A percentile compares a stretch with the other conserved stretches of the same genome.
Evolutionary conservation across 768 basidiomycete genomes (phyloP).

Genomic region (Leccinum disarticulatum): DNA sequence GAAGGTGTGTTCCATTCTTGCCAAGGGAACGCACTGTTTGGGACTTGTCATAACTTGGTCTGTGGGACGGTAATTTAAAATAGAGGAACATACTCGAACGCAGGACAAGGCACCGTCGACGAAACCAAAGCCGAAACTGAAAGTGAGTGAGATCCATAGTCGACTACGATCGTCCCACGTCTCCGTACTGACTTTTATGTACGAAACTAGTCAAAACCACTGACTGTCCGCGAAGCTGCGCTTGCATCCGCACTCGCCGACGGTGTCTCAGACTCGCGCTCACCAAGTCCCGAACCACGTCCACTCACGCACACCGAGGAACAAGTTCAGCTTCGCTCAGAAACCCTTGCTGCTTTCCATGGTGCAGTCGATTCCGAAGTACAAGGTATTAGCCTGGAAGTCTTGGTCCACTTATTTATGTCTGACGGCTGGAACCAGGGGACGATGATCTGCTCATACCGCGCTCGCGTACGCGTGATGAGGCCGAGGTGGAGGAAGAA

Average conservation of each 20-base stretch:
- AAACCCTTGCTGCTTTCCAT: slow-evolving; percentile 87
- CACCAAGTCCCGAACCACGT: slow-evolving; percentile 54
- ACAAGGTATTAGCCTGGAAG: slow-evolving; percentile 11
- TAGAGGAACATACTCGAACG: slow-evolving; percentile 64
- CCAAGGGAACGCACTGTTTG: neutral
- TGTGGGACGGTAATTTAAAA: neutral
- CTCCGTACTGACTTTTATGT: slow-evolving; percentile 1
- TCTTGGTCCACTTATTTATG: neutral
- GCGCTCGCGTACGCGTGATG: slow-evolving; percentile 76
- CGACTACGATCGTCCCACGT: neutral
- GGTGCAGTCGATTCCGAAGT: slow-evolving; percentile 25
- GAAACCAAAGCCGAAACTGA: slow-evolving; percentile 43
- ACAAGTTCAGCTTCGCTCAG: slow-evolving; percentile 68
- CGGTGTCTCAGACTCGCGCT: slow-evolving; percentile 47
- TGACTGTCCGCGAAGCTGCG: slow-evolving; percentile 73
- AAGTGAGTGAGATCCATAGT: slow-evolving; percentile 37
- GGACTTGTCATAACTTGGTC: neutral
- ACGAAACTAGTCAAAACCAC: slow-evolving; percentile 55
- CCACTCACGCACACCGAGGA: slow-evolving; percentile 75
- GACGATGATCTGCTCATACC: slow-evolving; percentile 70
- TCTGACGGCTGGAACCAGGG: slow-evolving; percentile 27
- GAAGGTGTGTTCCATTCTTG: slow-evolving; percentile 53
- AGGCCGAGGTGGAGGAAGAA: slow-evolving; percentile 74
- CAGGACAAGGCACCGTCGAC: slow-evolving; percentile 26
- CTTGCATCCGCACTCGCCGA: slow-evolving; percentile 59